Evolutionary conservation across 1,284 basidiomycete species (phyloP), one percentile per base, ranked within the genome.

Genomic region (Boletus mariae): DNA sequence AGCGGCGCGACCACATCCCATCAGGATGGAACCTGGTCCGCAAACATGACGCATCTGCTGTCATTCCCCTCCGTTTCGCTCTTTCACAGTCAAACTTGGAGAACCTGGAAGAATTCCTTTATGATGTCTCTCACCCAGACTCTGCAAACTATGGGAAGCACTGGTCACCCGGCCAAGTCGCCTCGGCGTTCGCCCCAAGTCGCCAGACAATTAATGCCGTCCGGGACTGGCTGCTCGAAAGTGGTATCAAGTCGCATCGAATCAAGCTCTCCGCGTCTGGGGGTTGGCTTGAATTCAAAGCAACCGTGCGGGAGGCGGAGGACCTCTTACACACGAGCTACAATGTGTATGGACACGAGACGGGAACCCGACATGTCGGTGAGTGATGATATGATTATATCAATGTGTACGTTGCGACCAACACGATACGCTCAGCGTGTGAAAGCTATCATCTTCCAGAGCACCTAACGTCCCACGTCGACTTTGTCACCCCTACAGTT

Each of bases 111-210:
- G 63, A 71, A 41, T 67, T 62, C 53, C 67, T 78, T 32, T 66
- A 73, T 50, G 74, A 73, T 42, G 73, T 78, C 5, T 77, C 78
- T 9, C 70, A 76, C 52, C 78, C 78, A 5, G 57, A 64, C 15
- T 80, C 75, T 3, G 56, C 67, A 12, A 70, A 71, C 62, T 80
- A 77, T 52, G 78, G 78, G 6, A 70, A 75, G 37, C 78, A 80
- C 57, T 80, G 78, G 78, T 61, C 67, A 1, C 59, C 73, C 11
- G 65, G 58, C 4, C 58, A 70, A 45, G 65, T 80, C 40, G 67
- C 72, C 3, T 55, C 69, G 41, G 74, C 68, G 20, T 80, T 80
- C 56, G 69, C 74, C 11, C 77, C 79, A 0, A 67, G 67, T 26
- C 52, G 53, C 3, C 63, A 75, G 34, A 63, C 75, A 3, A 60